Percentiles rank a stretch among this genome's conserved stretches.
phyloP scores from a whole-genome alignment of 352 stramenopile genomes.

The Globisporangium nunn region DNA sequence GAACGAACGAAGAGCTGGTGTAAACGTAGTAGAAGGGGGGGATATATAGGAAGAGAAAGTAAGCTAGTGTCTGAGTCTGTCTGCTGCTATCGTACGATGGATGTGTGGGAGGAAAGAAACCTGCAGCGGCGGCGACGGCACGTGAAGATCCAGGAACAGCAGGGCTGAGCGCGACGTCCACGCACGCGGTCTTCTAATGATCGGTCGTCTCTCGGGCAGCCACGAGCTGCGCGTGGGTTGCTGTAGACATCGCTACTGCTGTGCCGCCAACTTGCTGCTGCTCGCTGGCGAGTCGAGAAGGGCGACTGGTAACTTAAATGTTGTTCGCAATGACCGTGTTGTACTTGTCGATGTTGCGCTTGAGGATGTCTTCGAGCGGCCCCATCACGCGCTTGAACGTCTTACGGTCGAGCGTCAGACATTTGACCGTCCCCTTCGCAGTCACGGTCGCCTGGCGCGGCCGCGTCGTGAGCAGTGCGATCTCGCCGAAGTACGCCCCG shows the following conservation, averaged over 20 bases:
- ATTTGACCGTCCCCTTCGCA: constrained; percentile 82
- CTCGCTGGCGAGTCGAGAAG: neutral
- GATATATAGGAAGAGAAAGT: neutral
- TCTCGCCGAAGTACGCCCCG: constrained; percentile 95
- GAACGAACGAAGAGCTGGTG: too few species aligned
- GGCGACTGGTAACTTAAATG: constrained; percentile 41
- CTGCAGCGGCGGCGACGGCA: too few species aligned
- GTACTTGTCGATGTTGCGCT: constrained; percentile 90
- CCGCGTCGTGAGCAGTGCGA: constrained; percentile 91
- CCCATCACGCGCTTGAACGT: constrained; percentile 91
- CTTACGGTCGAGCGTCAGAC: constrained; percentile 87
- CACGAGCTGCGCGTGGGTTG: neutral
- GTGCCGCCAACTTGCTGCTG: neutral
- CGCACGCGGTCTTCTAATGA: neutral
- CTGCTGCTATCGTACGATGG: constrained; percentile 9
- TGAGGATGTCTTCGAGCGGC: constrained; percentile 85
- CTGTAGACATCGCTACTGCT: neutral
- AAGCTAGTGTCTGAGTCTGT: neutral
- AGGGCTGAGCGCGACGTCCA: constrained; percentile 3
- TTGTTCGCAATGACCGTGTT: constrained; percentile 88
- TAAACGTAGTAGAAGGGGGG: too few species aligned
- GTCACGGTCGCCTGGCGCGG: constrained; percentile 88
- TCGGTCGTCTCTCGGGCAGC: neutral
- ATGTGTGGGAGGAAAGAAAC: neutral
- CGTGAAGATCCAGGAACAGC: neutral